Percentiles rank a stretch among this genome's conserved stretches.
phyloP scores from a whole-genome alignment of 139 green algal species.

The Chlamydomonas sp. region DNA sequence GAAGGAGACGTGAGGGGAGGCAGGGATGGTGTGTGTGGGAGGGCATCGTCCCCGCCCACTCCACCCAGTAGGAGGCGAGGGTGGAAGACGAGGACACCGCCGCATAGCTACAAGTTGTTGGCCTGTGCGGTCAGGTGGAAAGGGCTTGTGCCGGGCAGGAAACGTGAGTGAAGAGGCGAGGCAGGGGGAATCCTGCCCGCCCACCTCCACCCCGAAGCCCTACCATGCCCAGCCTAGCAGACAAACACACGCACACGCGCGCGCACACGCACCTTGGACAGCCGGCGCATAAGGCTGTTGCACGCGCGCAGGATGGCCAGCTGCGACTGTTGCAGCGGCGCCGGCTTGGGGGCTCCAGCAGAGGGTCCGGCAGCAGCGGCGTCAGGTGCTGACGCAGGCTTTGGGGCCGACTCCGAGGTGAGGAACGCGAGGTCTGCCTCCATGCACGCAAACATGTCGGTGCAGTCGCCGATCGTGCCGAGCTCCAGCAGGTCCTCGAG shows the following conservation, averaged over 20 bases:
- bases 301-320: slow-evolving; percentile 33
- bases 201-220: too few relatives aligned
- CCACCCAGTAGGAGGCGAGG: not conserved
- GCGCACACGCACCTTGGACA: slow-evolving; percentile 24
- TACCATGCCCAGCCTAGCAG: too few relatives aligned
- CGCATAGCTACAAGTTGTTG: slow-evolving; percentile 25
- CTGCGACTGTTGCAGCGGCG: not conserved
- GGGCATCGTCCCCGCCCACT: not conserved
- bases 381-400: not conserved
- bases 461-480: slow-evolving; percentile 27
- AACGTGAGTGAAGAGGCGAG: too few relatives aligned
- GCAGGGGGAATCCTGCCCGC: too few relatives aligned
- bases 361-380: not conserved
- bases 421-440: slow-evolving; percentile 14
- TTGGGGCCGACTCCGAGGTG: not conserved
- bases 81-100: slow-evolving; percentile 23
- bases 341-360: not conserved
- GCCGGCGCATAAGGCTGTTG: slow-evolving; percentile 27
- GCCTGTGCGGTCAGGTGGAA: too few relatives aligned
- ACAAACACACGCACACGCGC: too few relatives aligned
- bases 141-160: too few relatives aligned
- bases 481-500: slow-evolving; percentile 36
- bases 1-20: not conserved
- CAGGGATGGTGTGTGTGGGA: too few relatives aligned
- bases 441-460: slow-evolving; percentile 28